phyloP scores from a whole-genome alignment of 306 rosid species.

The Astragalus membranaceus region DNA sequence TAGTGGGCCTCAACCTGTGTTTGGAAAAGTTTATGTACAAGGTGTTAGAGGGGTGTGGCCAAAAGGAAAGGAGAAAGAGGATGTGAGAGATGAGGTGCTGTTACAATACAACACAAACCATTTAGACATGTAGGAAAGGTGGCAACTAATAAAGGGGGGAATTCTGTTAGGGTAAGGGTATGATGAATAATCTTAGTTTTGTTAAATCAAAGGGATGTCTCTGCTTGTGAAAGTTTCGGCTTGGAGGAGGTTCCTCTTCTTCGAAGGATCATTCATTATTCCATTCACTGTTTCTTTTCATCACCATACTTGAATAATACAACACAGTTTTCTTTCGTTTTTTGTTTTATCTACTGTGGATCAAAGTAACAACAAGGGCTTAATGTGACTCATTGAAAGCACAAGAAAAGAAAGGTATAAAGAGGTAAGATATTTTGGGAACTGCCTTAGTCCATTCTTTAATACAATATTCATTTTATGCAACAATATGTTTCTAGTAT shows the following conservation, averaged over 20 bases:
- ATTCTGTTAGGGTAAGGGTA: not conserved
- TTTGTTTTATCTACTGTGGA: not conserved
- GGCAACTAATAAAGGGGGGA: not conserved
- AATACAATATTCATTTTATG: not conserved
- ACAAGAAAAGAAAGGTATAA: conserved; percentile 4
- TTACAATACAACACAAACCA: not conserved
- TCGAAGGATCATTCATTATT: not conserved
- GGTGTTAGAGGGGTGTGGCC: not conserved
- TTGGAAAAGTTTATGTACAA: not conserved
- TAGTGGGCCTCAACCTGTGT: not conserved
- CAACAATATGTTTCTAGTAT: not conserved
- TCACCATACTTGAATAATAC: not conserved
- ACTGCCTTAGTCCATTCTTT: not conserved
- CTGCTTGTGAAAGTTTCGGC: not conserved
- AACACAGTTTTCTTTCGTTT: not conserved
- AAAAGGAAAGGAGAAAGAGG: not conserved
- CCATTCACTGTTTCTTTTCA: not conserved
- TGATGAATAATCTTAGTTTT: not conserved
- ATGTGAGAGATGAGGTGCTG: not conserved
- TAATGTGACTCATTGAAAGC: conserved; percentile 3
- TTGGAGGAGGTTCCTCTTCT: not conserved
- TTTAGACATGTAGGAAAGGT: not conserved
- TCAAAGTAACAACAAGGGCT: not conserved
- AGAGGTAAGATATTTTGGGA: not conserved
- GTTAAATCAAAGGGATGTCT: not conserved